Conservation (phyloP, 768 basidiomycete genomes). For the Termitomyces bulborhizus region DNA sequence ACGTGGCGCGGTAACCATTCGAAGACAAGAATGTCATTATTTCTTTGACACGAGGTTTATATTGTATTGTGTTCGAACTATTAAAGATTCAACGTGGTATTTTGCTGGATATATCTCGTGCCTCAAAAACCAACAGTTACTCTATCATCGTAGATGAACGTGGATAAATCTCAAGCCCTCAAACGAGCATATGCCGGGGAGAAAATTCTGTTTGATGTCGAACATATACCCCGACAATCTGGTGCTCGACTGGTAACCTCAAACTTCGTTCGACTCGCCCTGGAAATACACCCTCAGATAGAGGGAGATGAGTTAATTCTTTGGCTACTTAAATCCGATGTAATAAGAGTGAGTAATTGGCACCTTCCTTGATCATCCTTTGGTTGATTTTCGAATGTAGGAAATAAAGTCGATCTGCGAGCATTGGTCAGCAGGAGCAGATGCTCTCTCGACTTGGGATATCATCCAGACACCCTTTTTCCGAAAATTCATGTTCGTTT, state of each 20-base stretch:
- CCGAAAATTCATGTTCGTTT: not conserved
- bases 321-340: not conserved
- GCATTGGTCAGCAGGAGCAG: not conserved
- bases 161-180: not conserved
- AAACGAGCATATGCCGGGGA: not conserved
- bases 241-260: not conserved
- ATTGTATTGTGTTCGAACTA: not conserved
- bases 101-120: not conserved
- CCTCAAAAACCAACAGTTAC: not conserved
- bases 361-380: not conserved
- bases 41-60: not conserved
- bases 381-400: not conserved
- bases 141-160: not conserved
- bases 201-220: not conserved
- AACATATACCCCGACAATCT: not conserved
- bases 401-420: not conserved
- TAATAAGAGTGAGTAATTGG: not conserved
- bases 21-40: not conserved
- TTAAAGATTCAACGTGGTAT: not conserved
- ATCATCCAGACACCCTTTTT: not conserved
- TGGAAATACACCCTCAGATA: not conserved
- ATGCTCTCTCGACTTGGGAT: not conserved
- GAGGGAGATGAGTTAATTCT: slow-evolving; percentile 1
- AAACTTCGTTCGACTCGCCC: slow-evolving; percentile 3
- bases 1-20: not conserved